Evolutionary conservation across 768 basidiomycete genomes (phyloP), one percentile per base, ranked within the genome.

Genomic region (Tricholoma flavovirens): DNA sequence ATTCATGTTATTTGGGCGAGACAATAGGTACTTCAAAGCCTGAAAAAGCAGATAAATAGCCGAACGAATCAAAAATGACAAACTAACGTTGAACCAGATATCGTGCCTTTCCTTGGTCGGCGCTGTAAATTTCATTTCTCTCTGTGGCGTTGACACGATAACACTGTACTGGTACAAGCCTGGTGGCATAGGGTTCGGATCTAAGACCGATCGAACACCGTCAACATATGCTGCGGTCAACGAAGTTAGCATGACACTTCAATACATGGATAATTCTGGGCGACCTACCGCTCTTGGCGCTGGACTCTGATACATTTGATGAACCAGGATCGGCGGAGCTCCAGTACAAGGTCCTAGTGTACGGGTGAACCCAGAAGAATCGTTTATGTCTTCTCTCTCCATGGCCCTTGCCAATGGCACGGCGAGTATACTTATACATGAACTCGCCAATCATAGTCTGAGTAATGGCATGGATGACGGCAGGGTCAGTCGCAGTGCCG

Each of bases 361-460:
- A 99, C 17, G 97, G 97, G 71, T 98, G 96, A n/a, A 99, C 87
- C 97, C 97, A 99, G 81, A 98, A 97, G 84, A 94, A 99, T 35
- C 97, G 80, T 69, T 84, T 87, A 72, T 99, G 97, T 51, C 95
- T 77, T 68, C 83, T 86, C 69, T 93, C 88, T 19, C 91, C 91
- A 67, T 93, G 82, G 11, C 93, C 94, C 71, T 90, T 95, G 21
- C 94, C 93, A 64, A 98, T 83, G 15, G 90, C 74, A 56, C 84
- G 82, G 51, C 96, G 81, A 8, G 96, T 98, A 73, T 99, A 98
- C 77, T 98, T 98, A 81, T 90, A 92, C 75, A 99, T 71, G 73
- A 94, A 98, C 77, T 98, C 96, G 50, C 97, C 96, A 62, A 98
- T 98, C 97, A 99, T 99, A 21, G 95, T 97, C 77, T 98, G 96